A percentile compares a stretch with the other conserved stretches of the same genome.
Evolutionary conservation across 169 alveolate species (phyloP).

Genomic region (Hammondia hammondi): DNA sequence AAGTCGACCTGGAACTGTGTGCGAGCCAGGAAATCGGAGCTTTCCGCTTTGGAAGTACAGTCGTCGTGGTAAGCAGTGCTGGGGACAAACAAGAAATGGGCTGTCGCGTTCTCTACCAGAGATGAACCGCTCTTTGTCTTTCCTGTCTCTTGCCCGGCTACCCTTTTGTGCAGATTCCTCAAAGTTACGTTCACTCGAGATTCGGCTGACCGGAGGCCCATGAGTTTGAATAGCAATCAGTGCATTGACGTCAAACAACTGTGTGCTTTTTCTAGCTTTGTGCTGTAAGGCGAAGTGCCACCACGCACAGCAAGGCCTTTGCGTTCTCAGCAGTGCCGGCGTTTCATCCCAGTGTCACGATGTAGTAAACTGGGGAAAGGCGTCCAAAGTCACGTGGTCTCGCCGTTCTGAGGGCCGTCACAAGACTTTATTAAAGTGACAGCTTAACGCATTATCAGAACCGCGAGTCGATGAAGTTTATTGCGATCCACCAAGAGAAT

Average conservation of each 20-base stretch:
- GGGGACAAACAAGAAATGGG: neutral
- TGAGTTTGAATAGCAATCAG: neutral
- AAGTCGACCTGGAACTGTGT: conserved; percentile 28
- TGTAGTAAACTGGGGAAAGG: no score
- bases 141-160: neutral
- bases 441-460: no score
- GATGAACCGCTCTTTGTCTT: no score
- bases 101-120: neutral
- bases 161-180: neutral
- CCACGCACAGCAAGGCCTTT: no score
- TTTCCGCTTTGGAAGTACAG: conserved; percentile 61
- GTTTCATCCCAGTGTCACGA: no score
- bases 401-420: no score
- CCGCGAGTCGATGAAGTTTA: no score
- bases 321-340: no score
- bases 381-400: no score
- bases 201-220: neutral
- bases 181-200: neutral
- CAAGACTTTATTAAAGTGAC: no score
- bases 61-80: conserved; percentile 43
- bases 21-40: conserved; percentile 61
- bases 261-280: neutral
- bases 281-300: neutral
- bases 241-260: no score
- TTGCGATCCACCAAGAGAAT: no score